A percentile compares a stretch with the other conserved stretches of the same genome.
Evolutionary conservation across 2,329 filamentous ascomycete species (phyloP).

Genomic region (Colletotrichum simmondsii): DNA sequence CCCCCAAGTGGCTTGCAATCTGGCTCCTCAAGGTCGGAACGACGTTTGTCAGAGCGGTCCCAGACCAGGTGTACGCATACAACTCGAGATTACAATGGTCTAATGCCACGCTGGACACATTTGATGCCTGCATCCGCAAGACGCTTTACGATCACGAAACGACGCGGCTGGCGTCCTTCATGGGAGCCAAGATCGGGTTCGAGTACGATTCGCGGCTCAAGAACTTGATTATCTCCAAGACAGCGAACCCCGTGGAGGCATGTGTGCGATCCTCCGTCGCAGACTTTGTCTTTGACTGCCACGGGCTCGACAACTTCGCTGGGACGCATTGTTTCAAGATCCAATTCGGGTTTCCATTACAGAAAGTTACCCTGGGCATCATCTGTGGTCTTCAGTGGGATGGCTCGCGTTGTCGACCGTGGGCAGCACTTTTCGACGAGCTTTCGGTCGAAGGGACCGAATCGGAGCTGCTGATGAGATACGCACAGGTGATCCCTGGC

Average conservation of each 20-base stretch:
- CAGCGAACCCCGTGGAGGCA: background rate
- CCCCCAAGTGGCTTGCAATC: constrained; percentile 2
- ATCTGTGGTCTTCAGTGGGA: background rate
- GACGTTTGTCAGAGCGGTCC: background rate
- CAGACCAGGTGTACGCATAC: background rate
- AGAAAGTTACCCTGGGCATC: background rate
- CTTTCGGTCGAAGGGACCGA: background rate
- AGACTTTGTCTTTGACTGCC: background rate
- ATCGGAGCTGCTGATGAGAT: background rate
- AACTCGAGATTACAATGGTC: background rate
- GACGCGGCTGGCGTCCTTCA: background rate
- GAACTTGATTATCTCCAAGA: background rate
- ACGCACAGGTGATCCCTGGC: background rate
- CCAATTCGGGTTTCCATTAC: background rate
- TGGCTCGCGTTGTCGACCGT: background rate
- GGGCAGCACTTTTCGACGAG: background rate
- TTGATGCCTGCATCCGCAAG: background rate
- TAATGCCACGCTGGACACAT: background rate
- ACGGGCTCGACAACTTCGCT: background rate
- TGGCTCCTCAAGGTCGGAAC: background rate
- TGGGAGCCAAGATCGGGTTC: constrained; percentile 1
- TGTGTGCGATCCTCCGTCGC: background rate
- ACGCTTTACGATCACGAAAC: background rate
- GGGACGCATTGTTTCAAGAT: background rate
- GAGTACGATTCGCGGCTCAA: background rate